Evolutionary conservation across 768 basidiomycete genomes (phyloP).

Genomic region (Trametes cinnabarina): DNA sequence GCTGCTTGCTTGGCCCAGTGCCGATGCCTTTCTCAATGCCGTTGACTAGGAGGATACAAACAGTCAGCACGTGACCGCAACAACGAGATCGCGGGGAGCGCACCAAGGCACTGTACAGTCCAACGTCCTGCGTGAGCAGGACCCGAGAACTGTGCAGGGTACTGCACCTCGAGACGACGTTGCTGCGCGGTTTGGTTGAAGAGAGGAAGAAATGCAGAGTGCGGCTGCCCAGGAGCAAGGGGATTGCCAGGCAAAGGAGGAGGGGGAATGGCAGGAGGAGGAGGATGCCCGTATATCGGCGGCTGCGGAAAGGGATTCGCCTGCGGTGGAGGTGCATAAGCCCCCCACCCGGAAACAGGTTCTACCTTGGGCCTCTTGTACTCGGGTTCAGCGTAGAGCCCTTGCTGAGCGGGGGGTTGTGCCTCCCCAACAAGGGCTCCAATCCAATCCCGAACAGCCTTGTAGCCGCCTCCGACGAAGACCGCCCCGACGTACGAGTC

Average conservation of each 20-base stretch:
- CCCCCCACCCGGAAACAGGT: conserved; percentile 40
- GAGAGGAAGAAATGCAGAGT: conserved; percentile 61
- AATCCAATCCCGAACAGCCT: conserved; percentile 55
- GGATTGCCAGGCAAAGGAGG: conserved; percentile 46
- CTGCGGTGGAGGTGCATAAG: not conserved
- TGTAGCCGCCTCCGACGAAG: conserved; percentile 54
- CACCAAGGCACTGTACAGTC: conserved; percentile 68
- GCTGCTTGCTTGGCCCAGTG: conserved; percentile 65
- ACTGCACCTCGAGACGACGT: conserved; percentile 60
- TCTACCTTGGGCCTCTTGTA: conserved; percentile 36
- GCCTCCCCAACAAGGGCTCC: conserved; percentile 46
- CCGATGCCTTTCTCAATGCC: conserved; percentile 68
- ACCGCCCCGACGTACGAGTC: conserved; percentile 66
- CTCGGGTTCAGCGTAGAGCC: conserved; percentile 17
- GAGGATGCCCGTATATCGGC: conserved; percentile 28
- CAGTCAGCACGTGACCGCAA: not conserved
- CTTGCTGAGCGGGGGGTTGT: conserved; percentile 9
- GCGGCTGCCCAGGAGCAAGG: conserved; percentile 60
- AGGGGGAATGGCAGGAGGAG: conserved; percentile 31
- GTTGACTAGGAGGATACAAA: conserved; percentile 47
- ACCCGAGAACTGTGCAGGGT: conserved; percentile 57
- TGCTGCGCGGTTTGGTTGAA: conserved; percentile 76
- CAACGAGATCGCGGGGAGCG: conserved; percentile 26
- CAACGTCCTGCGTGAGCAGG: conserved; percentile 69
- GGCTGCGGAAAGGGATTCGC: not conserved